Evolutionary conservation across 2,329 filamentous ascomycete genomes (phyloP).

Genomic region (Botryosphaeria dothidea): DNA sequence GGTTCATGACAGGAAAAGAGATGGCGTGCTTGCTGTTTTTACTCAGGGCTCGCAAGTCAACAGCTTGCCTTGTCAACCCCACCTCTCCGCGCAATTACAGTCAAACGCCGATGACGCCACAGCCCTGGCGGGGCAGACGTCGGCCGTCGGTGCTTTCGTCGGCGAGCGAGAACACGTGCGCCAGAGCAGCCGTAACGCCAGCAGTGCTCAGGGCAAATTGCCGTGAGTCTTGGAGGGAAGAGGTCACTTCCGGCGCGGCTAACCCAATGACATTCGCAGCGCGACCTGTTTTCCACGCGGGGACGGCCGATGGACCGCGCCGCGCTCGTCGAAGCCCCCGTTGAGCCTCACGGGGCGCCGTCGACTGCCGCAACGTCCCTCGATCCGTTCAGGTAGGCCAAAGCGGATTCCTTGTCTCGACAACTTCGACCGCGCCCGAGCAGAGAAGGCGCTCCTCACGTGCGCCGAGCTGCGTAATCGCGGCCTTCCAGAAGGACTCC

Average conservation of each 20-base stretch:
- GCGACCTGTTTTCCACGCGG: neutral
- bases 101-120: constrained; percentile 20
- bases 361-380: neutral
- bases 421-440: neutral
- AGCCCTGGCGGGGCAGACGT: neutral
- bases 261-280: neutral
- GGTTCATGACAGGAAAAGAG: constrained; percentile 34
- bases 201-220: neutral
- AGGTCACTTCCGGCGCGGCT: constrained; percentile 1
- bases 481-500: constrained; percentile 6
- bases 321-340: neutral
- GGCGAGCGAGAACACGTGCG: neutral
- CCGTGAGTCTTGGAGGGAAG: neutral
- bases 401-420: constrained; percentile 9
- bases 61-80: neutral
- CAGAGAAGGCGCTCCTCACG: neutral
- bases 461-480: neutral
- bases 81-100: constrained; percentile 1
- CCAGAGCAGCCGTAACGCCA: neutral
- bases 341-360: constrained; percentile 3
- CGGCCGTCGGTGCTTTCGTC: neutral
- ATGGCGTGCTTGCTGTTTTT: constrained; percentile 13
- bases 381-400: neutral
- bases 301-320: neutral
- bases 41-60: neutral